phyloP scores from a whole-genome alignment of 2,329 filamentous ascomycete genomes.

The Arthrobotrys sinensis region DNA sequence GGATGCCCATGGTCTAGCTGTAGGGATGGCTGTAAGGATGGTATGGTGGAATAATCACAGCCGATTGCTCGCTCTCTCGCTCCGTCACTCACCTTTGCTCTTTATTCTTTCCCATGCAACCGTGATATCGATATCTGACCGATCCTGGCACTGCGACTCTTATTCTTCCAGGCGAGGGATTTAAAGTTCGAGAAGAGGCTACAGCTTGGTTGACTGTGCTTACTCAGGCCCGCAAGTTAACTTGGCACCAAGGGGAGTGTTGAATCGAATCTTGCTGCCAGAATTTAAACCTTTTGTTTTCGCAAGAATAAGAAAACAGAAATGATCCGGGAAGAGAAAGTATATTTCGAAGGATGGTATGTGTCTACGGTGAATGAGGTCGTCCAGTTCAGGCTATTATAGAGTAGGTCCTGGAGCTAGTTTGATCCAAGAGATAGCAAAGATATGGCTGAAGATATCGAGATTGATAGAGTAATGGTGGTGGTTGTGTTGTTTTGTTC shows the following conservation, averaged over 20 bases:
- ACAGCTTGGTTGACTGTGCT: conserved; percentile 14
- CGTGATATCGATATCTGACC: conserved; percentile 52
- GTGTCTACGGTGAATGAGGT: conserved; percentile 31
- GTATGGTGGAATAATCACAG: conserved; percentile 35
- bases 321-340: conserved; percentile 24
- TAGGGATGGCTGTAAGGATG: conserved; percentile 16
- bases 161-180: conserved; percentile 61
- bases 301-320: conserved; percentile 10
- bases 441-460: conserved; percentile 28
- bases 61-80: conserved; percentile 8
- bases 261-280: conserved; percentile 32
- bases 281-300: conserved; percentile 21
- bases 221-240: conserved; percentile 22
- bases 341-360: conserved; percentile 30
- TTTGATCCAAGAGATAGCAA: conserved; percentile 23
- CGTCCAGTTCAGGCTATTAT: conserved; percentile 43
- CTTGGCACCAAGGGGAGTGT: conserved; percentile 37
- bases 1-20: conserved; percentile 18
- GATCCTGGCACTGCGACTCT: conserved; percentile 35
- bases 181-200: conserved; percentile 24
- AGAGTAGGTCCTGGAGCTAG: conserved; percentile 22
- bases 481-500: conserved; percentile 44
- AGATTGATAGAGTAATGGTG: conserved; percentile 37
- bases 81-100: conserved; percentile 29
- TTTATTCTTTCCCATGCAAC: conserved; percentile 18